Base-by-base conservation (phyloP, 306 rosid species). In the Acacia melanoxylon region DNA sequence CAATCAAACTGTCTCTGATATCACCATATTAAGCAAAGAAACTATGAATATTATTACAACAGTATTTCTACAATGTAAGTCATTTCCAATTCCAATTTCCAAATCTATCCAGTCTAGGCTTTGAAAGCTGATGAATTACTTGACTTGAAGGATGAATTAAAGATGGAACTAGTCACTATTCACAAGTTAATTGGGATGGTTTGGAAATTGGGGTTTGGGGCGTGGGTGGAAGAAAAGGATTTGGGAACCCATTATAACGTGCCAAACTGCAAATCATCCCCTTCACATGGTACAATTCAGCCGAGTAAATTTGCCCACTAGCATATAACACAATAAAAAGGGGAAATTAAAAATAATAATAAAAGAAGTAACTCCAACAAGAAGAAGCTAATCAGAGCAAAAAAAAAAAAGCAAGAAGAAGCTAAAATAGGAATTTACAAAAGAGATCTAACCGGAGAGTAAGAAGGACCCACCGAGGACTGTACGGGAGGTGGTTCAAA, bases 401-500 rank as follows among this genome's bases (percentile, higher is more conserved):
- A n/a, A n/a, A n/a, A n/a, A n/a, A n/a, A n/a, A n/a, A n/a, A n/a
- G 46, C 22, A 48, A 59, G 14, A 31, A 66, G 35, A 45, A 76
- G 25, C 63, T 27, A 17, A 4, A 19, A 29, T 10, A 29, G 17
- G 45, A 46, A 25, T 62, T 45, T 67, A 17, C 31, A 51, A 15
- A 12, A 67, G n/a, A 27, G 65, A 78, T 29, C 46, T 45, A 46
- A 19, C 24, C 40, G 75, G 68, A 48, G 65, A 68, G 8, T 29
- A 27, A 56, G 20, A 61, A 58, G 37, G 29, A 90, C 96, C 35
- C 81, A 91, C 94, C 82, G 90, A 83, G 48, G 92, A 91, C 67
- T 89, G 89, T 16, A 86, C 63, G 6, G 97, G 86, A 82, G 92
- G 90, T 5, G 95, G 92, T 83, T 96, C 97, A 16, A 93, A 88